These are phyloP conservation scores for Hymenochaete sp. DNA, from an alignment of 1,284 basidiomycete species.

Conservation along the genomic window DNA sequence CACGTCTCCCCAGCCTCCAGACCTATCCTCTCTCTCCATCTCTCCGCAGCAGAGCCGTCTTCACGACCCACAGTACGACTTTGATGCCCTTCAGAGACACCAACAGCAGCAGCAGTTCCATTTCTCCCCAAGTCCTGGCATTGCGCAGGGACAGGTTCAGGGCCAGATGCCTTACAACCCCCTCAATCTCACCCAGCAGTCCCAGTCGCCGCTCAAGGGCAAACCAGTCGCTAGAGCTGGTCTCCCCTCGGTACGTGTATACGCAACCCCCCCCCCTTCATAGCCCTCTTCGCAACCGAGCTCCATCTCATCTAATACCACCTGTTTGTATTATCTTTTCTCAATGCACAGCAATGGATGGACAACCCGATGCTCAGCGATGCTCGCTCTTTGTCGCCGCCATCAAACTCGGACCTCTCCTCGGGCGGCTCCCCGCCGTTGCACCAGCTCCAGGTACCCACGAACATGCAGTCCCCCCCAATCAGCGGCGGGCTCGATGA, in stretches of 20 bases:
- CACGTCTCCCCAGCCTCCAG: constrained; percentile 52
- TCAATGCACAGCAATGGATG: constrained; percentile 63
- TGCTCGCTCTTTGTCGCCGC: constrained; percentile 71
- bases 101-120: constrained; percentile 47
- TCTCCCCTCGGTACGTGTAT: constrained; percentile 56
- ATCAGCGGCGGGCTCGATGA: constrained; percentile 47
- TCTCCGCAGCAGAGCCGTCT: constrained; percentile 60
- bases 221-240: constrained; percentile 53
- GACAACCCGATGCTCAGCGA: constrained; percentile 53
- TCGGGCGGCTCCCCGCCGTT: constrained; percentile 68
- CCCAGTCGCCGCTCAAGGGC: constrained; percentile 65
- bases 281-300: no score
- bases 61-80: constrained; percentile 72
- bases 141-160: no score
- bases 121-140: constrained; percentile 58
- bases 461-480: constrained; percentile 38
- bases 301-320: constrained; percentile 4
- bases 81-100: constrained; percentile 55
- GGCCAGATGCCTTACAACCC: constrained; percentile 56
- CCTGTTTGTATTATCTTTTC: constrained; percentile 20
- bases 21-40: constrained; percentile 67
- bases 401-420: constrained; percentile 78
- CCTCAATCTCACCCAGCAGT: constrained; percentile 41
- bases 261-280: no score
- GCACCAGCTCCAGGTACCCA: constrained; percentile 43